phyloP scores from a whole-genome alignment of 106 monocot species.

The Dendrobium huoshanense region DNA sequence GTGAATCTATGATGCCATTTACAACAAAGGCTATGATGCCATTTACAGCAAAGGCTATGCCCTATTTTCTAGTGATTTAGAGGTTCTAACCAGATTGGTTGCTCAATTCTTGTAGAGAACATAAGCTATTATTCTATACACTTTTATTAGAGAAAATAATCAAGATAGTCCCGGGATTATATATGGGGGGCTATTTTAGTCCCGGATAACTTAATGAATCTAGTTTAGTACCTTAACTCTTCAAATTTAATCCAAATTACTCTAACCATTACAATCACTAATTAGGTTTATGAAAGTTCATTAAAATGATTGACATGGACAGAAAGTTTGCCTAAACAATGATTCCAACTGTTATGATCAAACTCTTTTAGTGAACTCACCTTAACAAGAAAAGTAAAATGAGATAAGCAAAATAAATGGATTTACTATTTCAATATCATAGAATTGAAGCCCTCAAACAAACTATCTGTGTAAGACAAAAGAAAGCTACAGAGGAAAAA shows the following conservation, averaged over 20 bases:
- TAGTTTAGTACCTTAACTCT: no score
- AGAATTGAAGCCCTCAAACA: not conserved
- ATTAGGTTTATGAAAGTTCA: no score
- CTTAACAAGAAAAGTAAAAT: not conserved
- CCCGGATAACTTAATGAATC: no score
- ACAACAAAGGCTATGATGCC: not conserved
- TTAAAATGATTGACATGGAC: no score
- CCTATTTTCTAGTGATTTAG: not conserved
- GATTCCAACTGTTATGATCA: not conserved
- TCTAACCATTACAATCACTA: no score
- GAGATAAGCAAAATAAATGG: not conserved
- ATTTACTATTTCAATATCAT: not conserved
- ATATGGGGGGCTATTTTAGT: no score
- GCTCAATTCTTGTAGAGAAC: not conserved
- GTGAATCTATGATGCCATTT: not conserved
- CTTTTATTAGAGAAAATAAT: not conserved
- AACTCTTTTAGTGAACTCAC: not conserved
- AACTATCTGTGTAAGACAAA: not conserved
- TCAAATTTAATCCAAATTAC: no score
- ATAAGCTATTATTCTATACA: not conserved
- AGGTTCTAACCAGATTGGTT: not conserved
- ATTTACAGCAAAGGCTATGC: not conserved
- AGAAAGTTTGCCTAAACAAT: no score
- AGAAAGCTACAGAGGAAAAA: not conserved
- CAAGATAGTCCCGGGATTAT: no score